Evolutionary conservation across 2,329 filamentous ascomycete genomes (phyloP).

Genomic region (Colletotrichum sp.): DNA sequence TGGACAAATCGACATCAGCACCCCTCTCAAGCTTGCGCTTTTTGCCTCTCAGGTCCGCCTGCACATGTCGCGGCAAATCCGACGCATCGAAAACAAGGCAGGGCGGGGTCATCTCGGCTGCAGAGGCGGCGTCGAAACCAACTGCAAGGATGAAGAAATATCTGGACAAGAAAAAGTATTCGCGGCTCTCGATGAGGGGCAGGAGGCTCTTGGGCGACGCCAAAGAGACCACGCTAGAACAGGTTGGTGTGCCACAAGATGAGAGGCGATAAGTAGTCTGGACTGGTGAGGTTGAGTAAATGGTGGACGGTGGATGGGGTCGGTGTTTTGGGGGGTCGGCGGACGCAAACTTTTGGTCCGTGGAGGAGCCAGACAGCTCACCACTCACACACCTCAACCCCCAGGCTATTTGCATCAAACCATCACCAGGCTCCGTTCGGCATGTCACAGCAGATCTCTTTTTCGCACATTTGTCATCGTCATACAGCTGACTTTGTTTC

Average conservation of each 20-base stretch:
- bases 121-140: not conserved
- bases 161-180: conserved; percentile 23
- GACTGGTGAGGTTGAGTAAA: not conserved
- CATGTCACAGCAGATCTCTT: not conserved
- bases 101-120: conserved; percentile 60
- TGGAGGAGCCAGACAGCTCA: not conserved
- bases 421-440: not conserved
- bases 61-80: conserved; percentile 54
- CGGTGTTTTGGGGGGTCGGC: not conserved
- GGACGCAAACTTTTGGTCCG: not conserved
- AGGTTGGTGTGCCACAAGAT: conserved; percentile 48
- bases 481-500: not conserved
- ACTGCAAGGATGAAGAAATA: conserved; percentile 30
- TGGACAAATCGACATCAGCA: conserved; percentile 52
- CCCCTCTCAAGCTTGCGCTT: conserved; percentile 54
- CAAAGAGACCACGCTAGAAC: conserved; percentile 62
- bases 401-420: not conserved
- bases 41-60: conserved; percentile 52
- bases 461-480: not conserved
- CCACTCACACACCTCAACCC: not conserved
- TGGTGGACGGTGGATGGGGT: not conserved
- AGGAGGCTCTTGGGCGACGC: conserved; percentile 58
- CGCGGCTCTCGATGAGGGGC: conserved; percentile 41
- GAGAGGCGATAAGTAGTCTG: not conserved
- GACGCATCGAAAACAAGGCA: conserved; percentile 58